These are phyloP conservation scores for Alternaria sp. DNA, from an alignment of 2,329 filamentous ascomycete genomes.

Conservation along the genomic window DNA sequence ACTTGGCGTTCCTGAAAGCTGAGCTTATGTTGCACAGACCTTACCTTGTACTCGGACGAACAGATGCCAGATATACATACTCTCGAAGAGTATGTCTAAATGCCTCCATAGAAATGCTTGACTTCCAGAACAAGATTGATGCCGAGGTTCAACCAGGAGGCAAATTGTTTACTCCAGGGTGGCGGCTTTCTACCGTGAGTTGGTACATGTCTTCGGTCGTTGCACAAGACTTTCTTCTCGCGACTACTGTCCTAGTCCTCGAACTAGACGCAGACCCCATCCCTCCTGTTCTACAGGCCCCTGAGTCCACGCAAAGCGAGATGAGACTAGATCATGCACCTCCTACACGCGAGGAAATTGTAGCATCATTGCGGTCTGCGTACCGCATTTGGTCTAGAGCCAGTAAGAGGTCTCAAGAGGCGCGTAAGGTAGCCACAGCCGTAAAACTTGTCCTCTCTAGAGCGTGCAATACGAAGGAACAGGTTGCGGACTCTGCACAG, in stretches of 20 bases:
- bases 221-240: constrained; percentile 59
- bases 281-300: constrained; percentile 19
- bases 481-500: background rate
- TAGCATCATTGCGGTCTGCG: constrained; percentile 31
- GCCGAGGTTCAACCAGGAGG: constrained; percentile 53
- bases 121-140: constrained; percentile 56
- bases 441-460: constrained; percentile 41
- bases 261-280: constrained; percentile 50
- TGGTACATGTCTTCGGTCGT: constrained; percentile 58
- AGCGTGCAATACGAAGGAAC: constrained; percentile 13
- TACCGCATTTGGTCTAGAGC: constrained; percentile 38
- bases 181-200: constrained; percentile 51
- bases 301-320: constrained; percentile 9
- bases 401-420: constrained; percentile 42
- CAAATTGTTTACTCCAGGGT: constrained; percentile 32
- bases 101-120: constrained; percentile 56
- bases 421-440: constrained; percentile 40
- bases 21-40: constrained; percentile 50
- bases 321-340: constrained; percentile 30
- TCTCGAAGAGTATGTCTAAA: constrained; percentile 57
- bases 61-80: constrained; percentile 49
- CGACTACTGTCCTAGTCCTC: constrained; percentile 58
- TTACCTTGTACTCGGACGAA: constrained; percentile 48
- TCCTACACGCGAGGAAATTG: constrained; percentile 37
- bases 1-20: constrained; percentile 44